Evolutionary conservation across 1,284 basidiomycete species (phyloP), one percentile per base, ranked within the genome.

Genomic region (Phlebopus sp.): DNA sequence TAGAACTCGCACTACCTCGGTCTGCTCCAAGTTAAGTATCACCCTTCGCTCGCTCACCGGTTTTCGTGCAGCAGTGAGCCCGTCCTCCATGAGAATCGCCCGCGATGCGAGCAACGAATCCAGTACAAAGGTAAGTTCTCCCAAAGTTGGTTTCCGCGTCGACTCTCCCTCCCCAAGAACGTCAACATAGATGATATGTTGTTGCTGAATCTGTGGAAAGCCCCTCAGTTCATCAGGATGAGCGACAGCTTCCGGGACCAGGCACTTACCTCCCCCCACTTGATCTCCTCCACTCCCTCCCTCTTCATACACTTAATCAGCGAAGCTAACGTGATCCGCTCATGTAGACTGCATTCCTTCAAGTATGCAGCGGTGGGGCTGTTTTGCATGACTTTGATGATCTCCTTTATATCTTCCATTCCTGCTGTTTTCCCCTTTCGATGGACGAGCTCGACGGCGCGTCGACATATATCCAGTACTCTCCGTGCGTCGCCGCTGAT

Each of bases 401-500:
- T 91, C 35, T 82, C 79, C 55, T 79, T 82, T 57, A 97, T 85
- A 55, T 97, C 89, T 21, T 77, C 76, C 2, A 83, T 82, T 17
- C 77, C 76, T 9, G 93, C 92, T 0, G 81, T 73, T 41, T 70
- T 71, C 47, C 70, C 69, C 1, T 68, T 68, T 30, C 72, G 65
- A 48, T 76, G 76, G 5, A 84, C 82, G n/a, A 90, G 77, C 62
- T 96, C 93, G 4, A 94, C 90, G 0, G 91, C 85, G 4, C 92
- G 85, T 56, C 91, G 77, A 71, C 94, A 97, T 23, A 97, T 90
- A 65, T 99, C 97, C 47, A 99, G 75, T 29, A 96, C 92, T 29
- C 95, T 78, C 38, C 97, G 76, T 1, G 97, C 97, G 66, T 99
- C 97, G 15, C 97, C 97, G 50, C 92, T 94, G 50, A 97, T 91